phyloP scores from a whole-genome alignment of 495 filamentous ascomycete genomes.

The Parachaetomium inaequale region DNA sequence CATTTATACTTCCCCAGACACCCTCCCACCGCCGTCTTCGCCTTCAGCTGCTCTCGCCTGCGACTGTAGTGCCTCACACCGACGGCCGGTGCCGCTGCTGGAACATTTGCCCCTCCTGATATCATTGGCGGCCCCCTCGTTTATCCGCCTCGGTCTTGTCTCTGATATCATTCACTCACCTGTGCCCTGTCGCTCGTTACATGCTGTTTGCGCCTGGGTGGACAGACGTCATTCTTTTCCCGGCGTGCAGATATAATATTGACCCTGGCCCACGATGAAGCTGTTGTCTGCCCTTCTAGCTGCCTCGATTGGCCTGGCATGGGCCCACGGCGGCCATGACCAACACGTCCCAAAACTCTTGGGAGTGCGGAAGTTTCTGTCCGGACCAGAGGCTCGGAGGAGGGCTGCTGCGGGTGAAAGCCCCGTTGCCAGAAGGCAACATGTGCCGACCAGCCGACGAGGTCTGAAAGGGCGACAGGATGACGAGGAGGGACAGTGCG shows the following conservation, averaged over 20 bases:
- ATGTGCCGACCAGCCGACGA: slow-evolving; percentile 13
- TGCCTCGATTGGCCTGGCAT: slow-evolving; percentile 23
- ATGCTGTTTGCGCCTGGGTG: neutral
- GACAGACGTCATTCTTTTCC: neutral
- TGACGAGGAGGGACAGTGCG: slow-evolving; percentile 35
- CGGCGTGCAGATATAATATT: slow-evolving; percentile 8
- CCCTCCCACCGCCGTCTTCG: slow-evolving; percentile 18
- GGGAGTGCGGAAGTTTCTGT: slow-evolving; percentile 36
- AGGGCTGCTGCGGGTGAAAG: slow-evolving; percentile 3
- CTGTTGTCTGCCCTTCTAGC: slow-evolving; percentile 29
- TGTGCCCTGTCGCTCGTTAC: neutral
- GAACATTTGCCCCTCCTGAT: slow-evolving; percentile 12
- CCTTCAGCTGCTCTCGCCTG: slow-evolving; percentile 15
- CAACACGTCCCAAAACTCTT: slow-evolving; percentile 36
- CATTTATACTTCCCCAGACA: slow-evolving; percentile 27
- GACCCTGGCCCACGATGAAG: slow-evolving; percentile 31
- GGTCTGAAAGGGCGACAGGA: slow-evolving; percentile 19
- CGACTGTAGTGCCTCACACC: slow-evolving; percentile 25
- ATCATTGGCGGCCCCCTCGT: slow-evolving; percentile 23
- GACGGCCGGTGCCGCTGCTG: slow-evolving; percentile 14
- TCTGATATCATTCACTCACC: slow-evolving; percentile 8
- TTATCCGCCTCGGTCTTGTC: slow-evolving; percentile 17
- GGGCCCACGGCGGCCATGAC: slow-evolving; percentile 33
- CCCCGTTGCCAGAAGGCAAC: neutral
- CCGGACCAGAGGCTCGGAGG: slow-evolving; percentile 27